Evolutionary conservation across 495 filamentous ascomycete species (phyloP).

Genomic region (Penicillium paradoxum): DNA sequence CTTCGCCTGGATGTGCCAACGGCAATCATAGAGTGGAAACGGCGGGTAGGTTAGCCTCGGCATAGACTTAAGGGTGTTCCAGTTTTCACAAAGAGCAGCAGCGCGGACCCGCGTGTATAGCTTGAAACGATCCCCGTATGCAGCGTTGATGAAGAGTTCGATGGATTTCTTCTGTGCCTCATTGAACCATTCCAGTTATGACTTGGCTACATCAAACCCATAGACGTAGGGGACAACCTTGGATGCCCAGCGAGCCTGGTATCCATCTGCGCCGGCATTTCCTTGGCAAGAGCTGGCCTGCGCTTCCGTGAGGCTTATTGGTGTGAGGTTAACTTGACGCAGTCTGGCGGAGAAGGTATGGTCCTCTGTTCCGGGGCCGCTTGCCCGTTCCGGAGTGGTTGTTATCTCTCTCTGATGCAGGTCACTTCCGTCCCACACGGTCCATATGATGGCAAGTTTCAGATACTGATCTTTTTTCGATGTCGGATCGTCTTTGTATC

Average conservation of each 20-base stretch:
- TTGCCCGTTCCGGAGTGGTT: not conserved
- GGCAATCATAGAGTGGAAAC: not conserved
- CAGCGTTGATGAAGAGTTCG: not conserved
- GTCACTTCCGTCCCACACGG: constrained; percentile 1
- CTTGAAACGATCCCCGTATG: not conserved
- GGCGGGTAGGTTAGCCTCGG: not conserved
- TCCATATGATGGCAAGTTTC: constrained; percentile 1
- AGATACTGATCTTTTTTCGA: not conserved
- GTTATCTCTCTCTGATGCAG: not conserved
- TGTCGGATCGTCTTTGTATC: not conserved
- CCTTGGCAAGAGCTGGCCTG: not conserved
- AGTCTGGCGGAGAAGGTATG: not conserved
- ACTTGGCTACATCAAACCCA: not conserved
- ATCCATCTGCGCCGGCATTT: not conserved
- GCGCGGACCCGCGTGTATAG: not conserved
- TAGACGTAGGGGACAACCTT: not conserved
- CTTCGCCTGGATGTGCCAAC: not conserved
- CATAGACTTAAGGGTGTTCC: not conserved
- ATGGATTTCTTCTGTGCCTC: not conserved
- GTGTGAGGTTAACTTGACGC: too few species aligned
- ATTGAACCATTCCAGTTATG: not conserved
- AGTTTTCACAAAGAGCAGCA: not conserved
- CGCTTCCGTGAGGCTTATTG: too few species aligned
- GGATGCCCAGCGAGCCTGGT: not conserved
- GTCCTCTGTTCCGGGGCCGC: not conserved